These are phyloP conservation scores for Pelargonium myrrhifolium DNA, from an alignment of 441 rosid species.

Conservation along the genomic window DNA sequence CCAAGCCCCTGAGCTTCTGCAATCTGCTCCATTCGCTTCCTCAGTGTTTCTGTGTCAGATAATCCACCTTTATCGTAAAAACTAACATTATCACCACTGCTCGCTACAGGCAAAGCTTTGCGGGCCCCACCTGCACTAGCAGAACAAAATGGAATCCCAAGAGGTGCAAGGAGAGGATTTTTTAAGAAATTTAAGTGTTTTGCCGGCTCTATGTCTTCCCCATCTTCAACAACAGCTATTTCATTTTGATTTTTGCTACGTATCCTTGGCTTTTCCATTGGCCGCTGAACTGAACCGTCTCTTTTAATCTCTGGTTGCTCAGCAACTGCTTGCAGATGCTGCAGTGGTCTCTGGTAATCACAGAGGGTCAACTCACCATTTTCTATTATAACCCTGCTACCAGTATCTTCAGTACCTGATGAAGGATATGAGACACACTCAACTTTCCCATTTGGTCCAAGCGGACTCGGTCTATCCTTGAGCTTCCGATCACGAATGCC, in stretches of 20 bases:
- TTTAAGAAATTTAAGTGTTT: slow-evolving; percentile 33
- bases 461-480: slow-evolving; percentile 67
- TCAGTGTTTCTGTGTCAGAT: slow-evolving; percentile 53
- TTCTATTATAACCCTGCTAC: slow-evolving; percentile 34
- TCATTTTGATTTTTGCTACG: slow-evolving; percentile 35
- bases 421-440: slow-evolving; percentile 41
- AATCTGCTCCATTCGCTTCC: slow-evolving; percentile 71
- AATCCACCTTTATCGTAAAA: slow-evolving; percentile 54
- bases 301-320: slow-evolving; percentile 46
- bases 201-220: slow-evolving; percentile 46
- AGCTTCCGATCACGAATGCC: slow-evolving; percentile 52
- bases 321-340: slow-evolving; percentile 41
- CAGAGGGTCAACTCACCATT: slow-evolving; percentile 58
- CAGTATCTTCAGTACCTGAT: slow-evolving; percentile 35
- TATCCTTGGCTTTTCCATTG: slow-evolving; percentile 26
- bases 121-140: slow-evolving; percentile 61
- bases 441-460: slow-evolving; percentile 77
- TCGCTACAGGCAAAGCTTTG: slow-evolving; percentile 35
- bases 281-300: slow-evolving; percentile 31
- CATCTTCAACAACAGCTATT: slow-evolving; percentile 33
- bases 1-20: slow-evolving; percentile 65
- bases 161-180: slow-evolving; percentile 56
- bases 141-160: slow-evolving; percentile 60
- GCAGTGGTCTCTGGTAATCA: slow-evolving; percentile 56
- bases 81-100: slow-evolving; percentile 31